Evolutionary conservation across 345 rosid genomes (phyloP), one percentile per base, ranked within the genome.

Genomic region (Sisymbrium altissimum): DNA sequence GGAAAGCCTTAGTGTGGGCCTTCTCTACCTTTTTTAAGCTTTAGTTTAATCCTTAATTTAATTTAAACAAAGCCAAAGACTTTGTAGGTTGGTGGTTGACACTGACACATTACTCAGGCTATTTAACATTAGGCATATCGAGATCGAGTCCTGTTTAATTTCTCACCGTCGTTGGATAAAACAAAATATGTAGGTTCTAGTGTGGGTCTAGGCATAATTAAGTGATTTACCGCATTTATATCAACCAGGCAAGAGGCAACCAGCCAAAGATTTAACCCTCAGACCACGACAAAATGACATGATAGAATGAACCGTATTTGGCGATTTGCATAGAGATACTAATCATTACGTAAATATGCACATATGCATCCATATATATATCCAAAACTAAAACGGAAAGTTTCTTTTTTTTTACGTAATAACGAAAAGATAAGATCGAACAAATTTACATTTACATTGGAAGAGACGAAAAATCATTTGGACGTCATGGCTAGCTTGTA

Each of bases 401-500:
- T 41, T 29, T 25, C 29, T 25, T 6, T 9, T 6, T 9, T 55
- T 30, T 32, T 56, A 68, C 52, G 73, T 43, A 29, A 54, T 29
- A 69, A 44, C 46, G 6, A 45, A 70, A 58, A 14, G 46, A 70
- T 70, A 38, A 57, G 41, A 10, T 54, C 40, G 19, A 68, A 23
- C 10, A 53, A n/a, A 39, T 38, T 10, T 11, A 11, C 30, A 14
- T 23, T 10, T 7, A 11, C 19, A 14, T n/a, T 39, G 14, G 27
- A 52, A 32, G 64, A 35, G 23, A 32, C 30, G 56, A 7, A 44
- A 32, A 46, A 11, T 60, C 32, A 25, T 52, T 23, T 25, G 57
- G 68, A 71, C 68, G 69, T 39, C 69, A 50, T 50, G 33, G 61
- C 17, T 53, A 44, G 30, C 77, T 63, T 72, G 27, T 72, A 32